phyloP scores from a whole-genome alignment of 129 eudicot genomes.

The Flaveria robusta region DNA sequence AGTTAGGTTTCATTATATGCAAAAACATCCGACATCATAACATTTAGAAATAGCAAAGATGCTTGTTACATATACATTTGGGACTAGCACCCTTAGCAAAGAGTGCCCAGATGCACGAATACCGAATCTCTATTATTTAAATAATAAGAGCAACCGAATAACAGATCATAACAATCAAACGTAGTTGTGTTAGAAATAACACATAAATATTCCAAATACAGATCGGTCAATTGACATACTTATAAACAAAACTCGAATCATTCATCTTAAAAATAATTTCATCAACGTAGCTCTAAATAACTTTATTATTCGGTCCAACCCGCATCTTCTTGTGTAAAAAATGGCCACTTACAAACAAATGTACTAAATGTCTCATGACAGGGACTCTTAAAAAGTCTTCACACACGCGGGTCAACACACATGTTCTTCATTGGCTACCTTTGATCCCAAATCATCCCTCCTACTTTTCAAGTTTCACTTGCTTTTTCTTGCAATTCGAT shows the following conservation, averaged over 20 bases:
- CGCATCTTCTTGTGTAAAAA: too few relatives aligned
- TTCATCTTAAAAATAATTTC: too few relatives aligned
- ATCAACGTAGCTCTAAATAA: too few relatives aligned
- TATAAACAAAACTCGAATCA: too few relatives aligned
- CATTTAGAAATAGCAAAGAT: too few relatives aligned
- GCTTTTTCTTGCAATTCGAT: constrained; percentile 4
- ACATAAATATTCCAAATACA: too few relatives aligned
- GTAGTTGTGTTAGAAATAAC: too few relatives aligned
- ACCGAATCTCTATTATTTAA: too few relatives aligned
- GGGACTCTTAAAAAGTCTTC: background rate
- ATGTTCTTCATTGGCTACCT: background rate
- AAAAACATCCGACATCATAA: background rate
- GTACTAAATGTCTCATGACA: constrained; percentile 7
- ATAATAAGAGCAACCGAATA: too few relatives aligned
- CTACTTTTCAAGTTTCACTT: constrained; percentile 9
- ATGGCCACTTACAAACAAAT: background rate
- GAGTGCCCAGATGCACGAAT: background rate
- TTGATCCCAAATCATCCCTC: constrained; percentile 8
- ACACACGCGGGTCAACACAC: constrained; percentile 34
- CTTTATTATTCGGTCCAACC: too few relatives aligned
- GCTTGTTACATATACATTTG: background rate
- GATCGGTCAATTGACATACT: too few relatives aligned
- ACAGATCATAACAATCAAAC: background rate
- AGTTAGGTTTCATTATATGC: background rate
- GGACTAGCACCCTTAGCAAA: background rate